Evolutionary conservation across 441 rosid species (phyloP).

Genomic region (Arabidopsis lyrata): DNA sequence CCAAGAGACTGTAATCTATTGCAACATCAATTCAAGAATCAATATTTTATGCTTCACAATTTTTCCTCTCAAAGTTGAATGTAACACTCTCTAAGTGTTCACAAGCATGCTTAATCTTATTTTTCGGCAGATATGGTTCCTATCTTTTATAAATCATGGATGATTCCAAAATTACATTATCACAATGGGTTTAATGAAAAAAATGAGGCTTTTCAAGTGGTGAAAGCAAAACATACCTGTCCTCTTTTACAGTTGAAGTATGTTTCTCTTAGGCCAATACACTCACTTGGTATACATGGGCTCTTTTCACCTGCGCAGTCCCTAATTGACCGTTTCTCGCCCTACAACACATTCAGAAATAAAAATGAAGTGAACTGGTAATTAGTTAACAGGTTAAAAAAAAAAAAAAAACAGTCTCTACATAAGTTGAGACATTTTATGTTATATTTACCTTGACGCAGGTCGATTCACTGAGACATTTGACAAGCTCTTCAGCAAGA

Average conservation of each 20-base stretch:
- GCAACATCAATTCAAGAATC: constrained; percentile 16
- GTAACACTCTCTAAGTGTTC: constrained; percentile 11
- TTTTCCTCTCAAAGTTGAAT: not conserved
- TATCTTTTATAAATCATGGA: not conserved
- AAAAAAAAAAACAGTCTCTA: too few species aligned
- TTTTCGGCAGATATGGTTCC: not conserved
- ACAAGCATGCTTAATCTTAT: constrained; percentile 22
- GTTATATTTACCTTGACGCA: constrained; percentile 93
- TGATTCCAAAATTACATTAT: not conserved
- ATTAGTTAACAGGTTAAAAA: not conserved
- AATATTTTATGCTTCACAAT: not conserved
- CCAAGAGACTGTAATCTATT: not conserved
- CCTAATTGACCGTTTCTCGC: constrained; percentile 72
- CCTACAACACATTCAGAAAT: constrained; percentile 43
- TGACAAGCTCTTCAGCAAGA: constrained; percentile 89
- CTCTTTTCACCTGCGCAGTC: constrained; percentile 87
- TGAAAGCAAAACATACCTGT: constrained; percentile 56
- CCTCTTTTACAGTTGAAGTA: constrained; percentile 96
- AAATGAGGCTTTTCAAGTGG: constrained; percentile 13
- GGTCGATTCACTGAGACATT: constrained; percentile 86
- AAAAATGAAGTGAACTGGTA: not conserved
- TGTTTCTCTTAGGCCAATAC: constrained; percentile 89
- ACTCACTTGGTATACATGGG: constrained; percentile 78
- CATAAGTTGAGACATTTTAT: not conserved
- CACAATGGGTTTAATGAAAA: not conserved